Base-by-base conservation (phyloP, 305 asterid genomes). In the Coffea humblotiana region DNA sequence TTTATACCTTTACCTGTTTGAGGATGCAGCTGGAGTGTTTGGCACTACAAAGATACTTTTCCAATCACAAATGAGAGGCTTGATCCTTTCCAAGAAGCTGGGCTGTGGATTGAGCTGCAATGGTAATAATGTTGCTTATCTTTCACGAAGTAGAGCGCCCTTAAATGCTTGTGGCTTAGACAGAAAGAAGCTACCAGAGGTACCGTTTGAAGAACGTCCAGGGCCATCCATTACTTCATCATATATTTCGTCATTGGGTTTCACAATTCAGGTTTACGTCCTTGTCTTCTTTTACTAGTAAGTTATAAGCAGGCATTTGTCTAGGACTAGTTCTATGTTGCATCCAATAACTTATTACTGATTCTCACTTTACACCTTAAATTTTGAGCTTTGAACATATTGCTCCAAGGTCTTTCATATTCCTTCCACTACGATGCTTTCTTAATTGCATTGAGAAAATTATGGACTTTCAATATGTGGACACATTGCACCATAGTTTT, bases 201-300 rank as follows among this genome's bases (percentile, higher is more conserved):
- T 79, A 5, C 83, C 92, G 3, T 84, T 90, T 70, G 83, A 74
- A 72, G 83, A 88, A 76, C 88, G 92, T 19, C 94, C 92, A 2
- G 91, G 94, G 16, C 90, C 94, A 32, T 84, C 92, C 32, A 90
- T 90, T 78, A 84, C 94, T 70, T 88, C 92, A 60, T 84, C 90
- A 12, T 84, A 81, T 23, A 80, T 82, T 80, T 90, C 94, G 51
- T 90, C 92, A 29, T 58, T 82, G 78, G 94, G 94, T 29, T 88
- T 90, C 87, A 87, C 88, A 72, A 87, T 90, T 81, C 91, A 90
- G 91, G 91, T 89, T 60, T 2, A 19, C 21, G 13, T 68, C 43
- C 3, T 21, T 58, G 6, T 12, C 16, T 61, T 65, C 18, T 40
- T 37, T 23, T 29, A n/a, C 14, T 6, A 10, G 12, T 23, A 54